A percentile compares a stretch with the other conserved stretches of the same genome.
Conservation (phyloP, 352 stramenopile genomes). For the Globisporangium carolinianum region DNA sequence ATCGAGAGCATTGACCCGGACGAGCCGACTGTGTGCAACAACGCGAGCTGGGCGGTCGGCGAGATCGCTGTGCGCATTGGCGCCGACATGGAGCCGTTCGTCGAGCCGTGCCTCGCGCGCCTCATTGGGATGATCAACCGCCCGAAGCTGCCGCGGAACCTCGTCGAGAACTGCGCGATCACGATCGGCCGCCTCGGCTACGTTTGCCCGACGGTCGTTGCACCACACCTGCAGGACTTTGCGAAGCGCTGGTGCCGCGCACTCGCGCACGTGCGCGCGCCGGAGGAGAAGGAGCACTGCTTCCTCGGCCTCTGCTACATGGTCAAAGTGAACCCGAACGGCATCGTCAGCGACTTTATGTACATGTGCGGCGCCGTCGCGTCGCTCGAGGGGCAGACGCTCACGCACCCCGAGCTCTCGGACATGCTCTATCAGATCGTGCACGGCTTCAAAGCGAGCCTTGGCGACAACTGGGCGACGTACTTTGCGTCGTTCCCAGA, state of each 20-base stretch:
- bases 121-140: conserved; percentile 86
- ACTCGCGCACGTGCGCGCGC: conserved; percentile 75
- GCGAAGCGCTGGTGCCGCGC: conserved; percentile 85
- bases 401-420: conserved; percentile 71
- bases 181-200: conserved; percentile 86
- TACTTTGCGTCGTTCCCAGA: conserved; percentile 85
- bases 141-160: conserved; percentile 77
- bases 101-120: conserved; percentile 55
- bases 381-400: conserved; percentile 75
- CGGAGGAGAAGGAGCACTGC: conserved; percentile 86
- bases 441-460: conserved; percentile 83
- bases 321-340: conserved; percentile 87
- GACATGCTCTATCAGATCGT: conserved; percentile 87
- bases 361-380: conserved; percentile 86
- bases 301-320: conserved; percentile 89
- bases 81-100: conserved; percentile 80
- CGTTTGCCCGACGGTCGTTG: conserved; percentile 78
- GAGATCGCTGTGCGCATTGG: conserved; percentile 85
- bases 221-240: conserved; percentile 79
- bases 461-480: conserved; percentile 81
- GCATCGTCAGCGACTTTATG: conserved; percentile 86
- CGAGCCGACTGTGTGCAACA: conserved; percentile 88
- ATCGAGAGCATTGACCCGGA: conserved; percentile 87
- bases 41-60: conserved; percentile 88
- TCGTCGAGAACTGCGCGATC: conserved; percentile 89